Evolutionary conservation across 2,329 filamentous ascomycete species (phyloP), one percentile per base, ranked within the genome.

Genomic region (Diplodia corticola): DNA sequence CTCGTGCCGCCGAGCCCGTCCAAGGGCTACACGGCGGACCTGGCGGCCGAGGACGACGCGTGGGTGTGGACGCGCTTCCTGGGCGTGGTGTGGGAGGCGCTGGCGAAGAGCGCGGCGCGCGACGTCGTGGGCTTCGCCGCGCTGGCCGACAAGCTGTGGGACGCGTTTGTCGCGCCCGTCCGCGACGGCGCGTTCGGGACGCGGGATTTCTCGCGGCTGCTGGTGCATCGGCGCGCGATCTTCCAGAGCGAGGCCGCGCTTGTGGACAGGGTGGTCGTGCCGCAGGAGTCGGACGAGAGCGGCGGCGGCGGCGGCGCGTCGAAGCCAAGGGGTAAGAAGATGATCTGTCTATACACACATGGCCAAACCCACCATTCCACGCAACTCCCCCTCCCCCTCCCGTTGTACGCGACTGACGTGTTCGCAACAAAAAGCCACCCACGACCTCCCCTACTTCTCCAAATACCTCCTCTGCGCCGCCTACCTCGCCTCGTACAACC

Each of bases 1-100:
- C 63, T 76, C 72, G 63, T 73, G 67, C 64, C 78, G 61, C 63
- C 74, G 71, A 69, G 73, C 67, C 53, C 71, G 60, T 68, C 83
- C 10, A 82, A 85, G 69, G 80, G 83, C 65, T 82, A 83, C 69
- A 80, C 80, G 7, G 74, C 77, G 44, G 78, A 82, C 49, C 70
- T 79, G 15, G 79, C 82, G 81, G 70, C 80, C 75, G 72, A 88
- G 82, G 79, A 88, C 81, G 89, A 89, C 10, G 75, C 79, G 26
- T 90, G 90, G 78, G 85, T 94, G 17, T 95, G 91, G 90, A 82
- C 87, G 15, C 88, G 92, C 51, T 98, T 96, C 80, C 87, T 89
- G 68, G 87, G 87, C 57, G 91, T 92, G 4, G 88, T 97, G 15
- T 95, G 96, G 83, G 95, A 99, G 75, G 88, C 93, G 0, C 83